Evolutionary conservation across 768 basidiomycete genomes (phyloP).

Genomic region (Podaxis sp.): DNA sequence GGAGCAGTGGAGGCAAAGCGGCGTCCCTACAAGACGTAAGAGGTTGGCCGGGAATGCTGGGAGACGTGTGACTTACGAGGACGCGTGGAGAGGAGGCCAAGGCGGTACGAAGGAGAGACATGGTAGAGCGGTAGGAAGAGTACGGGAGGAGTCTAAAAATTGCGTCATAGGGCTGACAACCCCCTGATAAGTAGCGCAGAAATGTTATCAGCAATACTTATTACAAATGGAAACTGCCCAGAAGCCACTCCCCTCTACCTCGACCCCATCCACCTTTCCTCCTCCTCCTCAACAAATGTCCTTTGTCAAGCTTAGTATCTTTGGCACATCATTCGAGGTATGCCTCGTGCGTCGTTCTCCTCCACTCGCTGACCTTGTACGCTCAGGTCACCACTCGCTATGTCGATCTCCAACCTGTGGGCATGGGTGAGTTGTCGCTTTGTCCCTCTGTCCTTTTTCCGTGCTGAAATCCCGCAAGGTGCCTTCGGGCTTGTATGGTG

Average conservation of each 20-base stretch:
- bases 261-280: slow-evolving; percentile 18
- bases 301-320: slow-evolving; percentile 97
- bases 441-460: slow-evolving; percentile 8
- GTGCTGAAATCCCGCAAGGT: slow-evolving; percentile 43
- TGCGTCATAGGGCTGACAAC: slow-evolving; percentile 12
- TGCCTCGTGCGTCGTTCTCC: slow-evolving; percentile 19
- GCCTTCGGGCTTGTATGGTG: slow-evolving; percentile 99
- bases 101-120: slow-evolving; percentile 41
- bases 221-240: slow-evolving; percentile 17
- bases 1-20: slow-evolving; percentile 37
- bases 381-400: slow-evolving; percentile 93
- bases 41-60: not conserved
- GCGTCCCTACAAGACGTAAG: slow-evolving; percentile 26
- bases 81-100: slow-evolving; percentile 38
- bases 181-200: slow-evolving; percentile 1
- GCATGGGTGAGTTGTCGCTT: slow-evolving; percentile 76
- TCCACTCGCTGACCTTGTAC: slow-evolving; percentile 19
- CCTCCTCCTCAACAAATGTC: slow-evolving; percentile 52
- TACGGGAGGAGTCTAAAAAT: slow-evolving; percentile 6
- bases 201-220: slow-evolving; percentile 13
- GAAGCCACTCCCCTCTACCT: slow-evolving; percentile 20
- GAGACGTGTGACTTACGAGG: slow-evolving; percentile 29
- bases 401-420: slow-evolving; percentile 98
- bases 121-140: slow-evolving; percentile 19
- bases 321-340: slow-evolving; percentile 97